Evolutionary conservation across 352 stramenopile species (phyloP).

Genomic region (Globisporangium cylindrosporum): DNA sequence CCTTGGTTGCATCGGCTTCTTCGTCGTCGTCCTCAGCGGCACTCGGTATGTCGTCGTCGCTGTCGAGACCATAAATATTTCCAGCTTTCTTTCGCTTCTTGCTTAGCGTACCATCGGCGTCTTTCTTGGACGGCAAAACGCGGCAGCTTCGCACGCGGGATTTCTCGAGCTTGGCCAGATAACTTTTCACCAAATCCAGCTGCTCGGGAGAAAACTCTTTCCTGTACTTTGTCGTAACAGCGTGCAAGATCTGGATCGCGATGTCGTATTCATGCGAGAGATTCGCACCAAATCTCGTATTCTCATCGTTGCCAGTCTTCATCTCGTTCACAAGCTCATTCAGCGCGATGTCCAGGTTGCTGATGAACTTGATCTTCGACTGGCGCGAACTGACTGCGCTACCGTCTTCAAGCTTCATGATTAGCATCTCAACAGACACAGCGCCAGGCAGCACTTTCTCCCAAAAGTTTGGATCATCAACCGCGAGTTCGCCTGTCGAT

Average conservation of each 20-base stretch:
- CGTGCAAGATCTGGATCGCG: slow-evolving; percentile 80
- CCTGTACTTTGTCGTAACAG: slow-evolving; percentile 69
- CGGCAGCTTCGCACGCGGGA: slow-evolving; percentile 80
- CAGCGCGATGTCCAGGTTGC: slow-evolving; percentile 80
- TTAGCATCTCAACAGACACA: slow-evolving; percentile 86
- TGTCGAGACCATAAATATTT: slow-evolving; percentile 30
- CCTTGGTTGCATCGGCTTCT: slow-evolving; percentile 24
- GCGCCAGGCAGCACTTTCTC: slow-evolving; percentile 88
- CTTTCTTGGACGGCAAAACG: slow-evolving; percentile 35
- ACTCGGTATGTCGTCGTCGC: slow-evolving; percentile 26
- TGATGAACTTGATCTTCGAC: slow-evolving; percentile 89
- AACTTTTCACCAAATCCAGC: slow-evolving; percentile 72
- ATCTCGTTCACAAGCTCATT: slow-evolving; percentile 67
- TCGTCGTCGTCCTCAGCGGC: slow-evolving; percentile 43
- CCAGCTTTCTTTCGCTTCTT: slow-evolving; percentile 27
- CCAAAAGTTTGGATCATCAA: slow-evolving; percentile 97
- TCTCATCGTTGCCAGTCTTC: slow-evolving; percentile 43
- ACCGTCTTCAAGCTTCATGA: slow-evolving; percentile 83
- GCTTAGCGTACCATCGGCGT: slow-evolving; percentile 15
- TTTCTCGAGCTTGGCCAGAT: slow-evolving; percentile 76
- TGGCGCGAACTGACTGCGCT: slow-evolving; percentile 76
- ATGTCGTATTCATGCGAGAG: slow-evolving; percentile 85
- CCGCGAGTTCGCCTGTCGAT: slow-evolving; percentile 88
- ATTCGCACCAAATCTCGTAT: slow-evolving; percentile 45
- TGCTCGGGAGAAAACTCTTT: slow-evolving; percentile 83